A percentile compares a stretch with the other conserved stretches of the same genome.
phyloP scores from a whole-genome alignment of 345 rosid species.

The Lumnitzera littorea region DNA sequence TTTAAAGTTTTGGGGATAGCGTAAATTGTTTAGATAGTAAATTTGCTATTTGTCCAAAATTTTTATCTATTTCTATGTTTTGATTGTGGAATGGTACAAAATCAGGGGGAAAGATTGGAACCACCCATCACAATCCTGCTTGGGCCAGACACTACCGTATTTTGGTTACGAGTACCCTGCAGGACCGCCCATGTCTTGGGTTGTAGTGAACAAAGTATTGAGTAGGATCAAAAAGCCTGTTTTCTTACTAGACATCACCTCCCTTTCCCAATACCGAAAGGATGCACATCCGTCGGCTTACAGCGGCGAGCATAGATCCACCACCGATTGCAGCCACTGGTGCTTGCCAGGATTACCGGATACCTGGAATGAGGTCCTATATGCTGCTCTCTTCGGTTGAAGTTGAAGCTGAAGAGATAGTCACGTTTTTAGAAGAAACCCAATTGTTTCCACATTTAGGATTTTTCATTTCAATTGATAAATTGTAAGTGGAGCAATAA shows the following conservation, averaged over 20 bases:
- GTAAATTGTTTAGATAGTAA: too few species aligned
- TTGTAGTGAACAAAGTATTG: conserved; percentile 62
- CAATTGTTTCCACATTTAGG: too few species aligned
- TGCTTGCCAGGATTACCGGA: conserved; percentile 96
- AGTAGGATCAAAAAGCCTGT: conserved; percentile 71
- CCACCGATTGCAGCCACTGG: conserved; percentile 82
- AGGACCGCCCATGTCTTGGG: conserved; percentile 61
- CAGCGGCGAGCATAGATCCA: conserved; percentile 24
- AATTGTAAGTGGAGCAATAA: too few species aligned
- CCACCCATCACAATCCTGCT: conserved; percentile 50
- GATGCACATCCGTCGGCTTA: conserved; percentile 74
- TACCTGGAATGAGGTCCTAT: conserved; percentile 77
- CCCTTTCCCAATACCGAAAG: conserved; percentile 44
- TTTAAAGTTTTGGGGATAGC: too few species aligned
- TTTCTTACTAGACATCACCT: conserved; percentile 58
- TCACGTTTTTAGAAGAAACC: too few species aligned
- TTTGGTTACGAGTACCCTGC: conserved; percentile 60
- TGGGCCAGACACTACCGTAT: conserved; percentile 52
- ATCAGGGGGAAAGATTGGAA: conserved; percentile 84
- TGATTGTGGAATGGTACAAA: too few species aligned
- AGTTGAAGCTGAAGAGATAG: too few species aligned
- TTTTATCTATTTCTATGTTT: too few species aligned
- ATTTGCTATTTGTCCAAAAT: too few species aligned
- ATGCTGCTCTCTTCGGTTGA: conserved; percentile 40
- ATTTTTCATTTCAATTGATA: too few species aligned